Evolutionary conservation across 805 yeast genomes (phyloP), one percentile per base, ranked within the genome.

Genomic region (Teunomyces funiuensis): DNA sequence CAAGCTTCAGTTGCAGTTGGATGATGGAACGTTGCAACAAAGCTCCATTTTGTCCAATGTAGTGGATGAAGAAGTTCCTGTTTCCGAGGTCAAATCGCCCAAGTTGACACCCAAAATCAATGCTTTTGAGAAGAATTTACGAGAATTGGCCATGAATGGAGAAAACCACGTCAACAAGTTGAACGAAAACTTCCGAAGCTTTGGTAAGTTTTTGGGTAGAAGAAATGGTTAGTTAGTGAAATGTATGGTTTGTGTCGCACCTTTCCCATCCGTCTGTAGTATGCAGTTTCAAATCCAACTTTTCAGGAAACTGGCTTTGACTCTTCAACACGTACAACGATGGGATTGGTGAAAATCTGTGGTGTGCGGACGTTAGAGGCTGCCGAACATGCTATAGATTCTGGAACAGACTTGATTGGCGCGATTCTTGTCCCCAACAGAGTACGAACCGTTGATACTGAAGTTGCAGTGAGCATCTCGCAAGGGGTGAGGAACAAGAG

Each of bases 391-490:
- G 97, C 97, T 0, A 63, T 89, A 0, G 77, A 75, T 0, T 47
- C 69, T 5, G 95, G 95, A 0, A 90, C 97, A 0, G 78, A 85
- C 49, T 60, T 88, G 29, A 53, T 91, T 2, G 99, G 99, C 1
- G 79, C 87, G 50, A 93, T 93, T 20, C 60, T 93, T 57, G 98
- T 89, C 2, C 98, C 97, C 0, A 76, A 76, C 16, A 68, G 96
- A 42, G 75, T 77, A 28, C 75, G 99, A 41, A 87, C 96, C 0
- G 76, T 88, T 1, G 58, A 58, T 14, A 43, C 42, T 2, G 54
- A 50, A 0, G 57, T 51, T n/a, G 76, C 71, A 2, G 40, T 44
- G 20, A 43, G 44, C 14, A 60, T 70, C 5, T 44, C 67, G 1
- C 11, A 33, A 9, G 33, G 68, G 19, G 73, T 69, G 2, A 46